Conservation (phyloP, 345 rosid genomes). For the Pistacia atlantica region DNA sequence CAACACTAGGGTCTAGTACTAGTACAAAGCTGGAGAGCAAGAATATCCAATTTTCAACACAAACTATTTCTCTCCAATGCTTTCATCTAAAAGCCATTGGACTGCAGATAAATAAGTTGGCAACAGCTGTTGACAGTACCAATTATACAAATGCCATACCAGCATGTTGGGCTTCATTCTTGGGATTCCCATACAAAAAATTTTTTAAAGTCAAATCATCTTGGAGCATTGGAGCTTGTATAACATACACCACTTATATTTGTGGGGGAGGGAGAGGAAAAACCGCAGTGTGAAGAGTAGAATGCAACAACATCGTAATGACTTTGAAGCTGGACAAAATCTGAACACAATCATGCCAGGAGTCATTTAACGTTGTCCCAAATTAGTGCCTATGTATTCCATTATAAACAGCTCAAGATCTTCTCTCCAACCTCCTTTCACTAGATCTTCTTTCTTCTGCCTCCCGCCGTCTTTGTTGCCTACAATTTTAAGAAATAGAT, state of each 20-base stretch:
- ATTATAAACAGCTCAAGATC: conserved; percentile 46
- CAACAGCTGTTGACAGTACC: conserved; percentile 7
- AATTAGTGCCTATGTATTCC: no score
- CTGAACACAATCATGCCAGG: not conserved
- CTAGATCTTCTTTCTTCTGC: conserved; percentile 75
- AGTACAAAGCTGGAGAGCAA: conserved; percentile 5
- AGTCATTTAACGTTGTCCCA: not conserved
- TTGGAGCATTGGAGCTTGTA: not conserved
- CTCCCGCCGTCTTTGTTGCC: conserved; percentile 89
- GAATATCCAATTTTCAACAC: conserved; percentile 1
- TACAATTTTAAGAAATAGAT: conserved; percentile 26
- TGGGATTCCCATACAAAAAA: not conserved
- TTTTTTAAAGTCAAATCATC: not conserved
- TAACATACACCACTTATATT: not conserved
- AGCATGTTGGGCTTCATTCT: not conserved
- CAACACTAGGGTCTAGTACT: not conserved
- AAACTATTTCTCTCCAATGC: not conserved
- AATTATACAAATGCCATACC: not conserved
- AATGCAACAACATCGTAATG: conserved; percentile 1
- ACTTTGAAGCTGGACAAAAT: not conserved
- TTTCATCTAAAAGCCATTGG: no score
- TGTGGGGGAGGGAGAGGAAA: not conserved
- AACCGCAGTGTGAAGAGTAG: not conserved
- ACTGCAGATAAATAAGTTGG: not conserved
- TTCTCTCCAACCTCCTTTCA: conserved; percentile 72